A percentile compares a stretch with the other conserved stretches of the same genome.
These are phyloP conservation scores for Athelia sp. DNA, from an alignment of 1,284 basidiomycete genomes.

Conservation along the genomic window DNA sequence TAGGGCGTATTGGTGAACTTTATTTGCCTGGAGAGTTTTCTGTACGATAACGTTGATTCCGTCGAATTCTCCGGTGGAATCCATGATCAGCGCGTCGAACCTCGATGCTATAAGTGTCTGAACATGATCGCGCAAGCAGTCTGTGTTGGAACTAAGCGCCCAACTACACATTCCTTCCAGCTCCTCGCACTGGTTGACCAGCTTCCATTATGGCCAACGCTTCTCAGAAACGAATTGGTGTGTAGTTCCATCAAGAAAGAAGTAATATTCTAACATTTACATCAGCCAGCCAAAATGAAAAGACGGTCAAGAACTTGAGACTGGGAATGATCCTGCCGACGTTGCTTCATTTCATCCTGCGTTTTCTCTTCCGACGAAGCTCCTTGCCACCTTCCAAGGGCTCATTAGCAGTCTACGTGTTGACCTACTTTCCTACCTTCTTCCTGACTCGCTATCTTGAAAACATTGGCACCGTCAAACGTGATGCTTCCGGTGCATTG, in stretches of 20 bases:
- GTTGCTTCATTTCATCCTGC: conserved; percentile 62
- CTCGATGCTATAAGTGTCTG: background rate
- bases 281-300: conserved; percentile 75
- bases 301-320: conserved; percentile 63
- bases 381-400: conserved; percentile 56
- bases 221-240: conserved; percentile 80
- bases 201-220: conserved; percentile 86
- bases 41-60: conserved; percentile 27
- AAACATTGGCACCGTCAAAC: conserved; percentile 70
- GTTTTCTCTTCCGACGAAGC: conserved; percentile 57
- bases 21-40: conserved; percentile 52
- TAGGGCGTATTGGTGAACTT: conserved; percentile 55
- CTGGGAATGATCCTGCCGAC: conserved; percentile 72
- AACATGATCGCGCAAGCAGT: too few relatives aligned
- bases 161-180: background rate
- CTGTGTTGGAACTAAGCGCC: background rate
- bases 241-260: conserved; percentile 6
- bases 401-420: conserved; percentile 55
- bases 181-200: too few relatives aligned
- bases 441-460: conserved; percentile 77
- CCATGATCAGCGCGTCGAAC: background rate
- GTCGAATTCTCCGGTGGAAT: conserved; percentile 1
- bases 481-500: conserved; percentile 70
- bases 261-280: background rate
- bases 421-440: conserved; percentile 63